phyloP scores from a whole-genome alignment of 805 yeast species.

The Kodamaea restingae region DNA sequence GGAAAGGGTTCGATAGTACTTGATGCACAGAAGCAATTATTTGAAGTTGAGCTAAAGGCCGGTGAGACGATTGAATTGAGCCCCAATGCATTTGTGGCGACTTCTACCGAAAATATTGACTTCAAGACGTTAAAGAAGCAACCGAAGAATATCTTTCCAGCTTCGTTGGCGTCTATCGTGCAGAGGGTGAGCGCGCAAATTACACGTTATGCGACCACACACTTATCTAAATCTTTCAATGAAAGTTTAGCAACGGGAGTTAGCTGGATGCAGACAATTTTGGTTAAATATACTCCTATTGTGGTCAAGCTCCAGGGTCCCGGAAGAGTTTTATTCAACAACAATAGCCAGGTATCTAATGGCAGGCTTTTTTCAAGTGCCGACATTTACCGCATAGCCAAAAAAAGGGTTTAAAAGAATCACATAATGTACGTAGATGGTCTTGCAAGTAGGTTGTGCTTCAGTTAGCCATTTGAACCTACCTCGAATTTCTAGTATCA shows the following conservation, averaged over 20 bases:
- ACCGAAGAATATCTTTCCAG: background rate
- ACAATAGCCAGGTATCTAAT: constrained; percentile 12
- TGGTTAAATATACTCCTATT: constrained; percentile 10
- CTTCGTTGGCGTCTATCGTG: background rate
- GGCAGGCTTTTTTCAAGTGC: background rate
- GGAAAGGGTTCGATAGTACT: constrained; percentile 42
- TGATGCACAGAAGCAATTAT: constrained; percentile 36
- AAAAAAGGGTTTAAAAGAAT: background rate
- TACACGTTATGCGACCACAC: too few species aligned
- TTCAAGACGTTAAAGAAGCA: background rate
- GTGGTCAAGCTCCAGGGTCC: constrained; percentile 26
- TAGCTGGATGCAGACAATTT: background rate
- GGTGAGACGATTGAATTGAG: constrained; percentile 37
- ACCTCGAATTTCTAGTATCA: too few species aligned
- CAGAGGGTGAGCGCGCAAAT: too few species aligned
- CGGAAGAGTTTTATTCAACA: constrained; percentile 21
- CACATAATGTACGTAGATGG: too few species aligned
- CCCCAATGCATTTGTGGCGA: constrained; percentile 40
- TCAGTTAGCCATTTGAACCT: too few species aligned
- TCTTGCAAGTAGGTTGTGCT: too few species aligned
- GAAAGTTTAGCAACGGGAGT: background rate
- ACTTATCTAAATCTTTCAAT: too few species aligned
- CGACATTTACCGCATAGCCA: constrained; percentile 1
- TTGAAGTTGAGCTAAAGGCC: constrained; percentile 30
- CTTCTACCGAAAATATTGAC: constrained; percentile 5